Base-by-base conservation (phyloP, 257 asterid species). In the Petunia secreta region DNA sequence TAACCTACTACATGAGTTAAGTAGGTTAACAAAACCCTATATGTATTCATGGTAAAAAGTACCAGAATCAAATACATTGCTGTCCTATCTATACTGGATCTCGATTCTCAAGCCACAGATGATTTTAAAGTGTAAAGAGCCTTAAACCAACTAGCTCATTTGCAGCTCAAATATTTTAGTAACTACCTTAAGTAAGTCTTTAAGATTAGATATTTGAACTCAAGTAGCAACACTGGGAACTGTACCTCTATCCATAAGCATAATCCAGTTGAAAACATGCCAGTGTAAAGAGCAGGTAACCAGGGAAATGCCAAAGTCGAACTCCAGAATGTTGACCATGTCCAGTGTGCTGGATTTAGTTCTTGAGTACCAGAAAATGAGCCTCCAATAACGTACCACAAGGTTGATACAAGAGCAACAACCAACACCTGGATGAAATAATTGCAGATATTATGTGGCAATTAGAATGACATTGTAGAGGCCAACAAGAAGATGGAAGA, bases 211-310 rank as follows among this genome's bases (percentile, higher is more conserved):
- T 25, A 25, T 25, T 25, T 25, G 25, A 4, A 48, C 1, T 48
- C 14, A 54, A 37, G 37, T 39, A 1, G 74, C 48, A 36, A 65
- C n/a, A 39, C 46, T 2, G 46, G 4, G 74, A 65, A 65, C 15
- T 65, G 43, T 36, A 93, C 98, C 95, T 93, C 98, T 34, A 86
- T 85, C 92, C 94, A 91, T 80, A 93, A 86, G 86, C 98, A 93
- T 57, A 89, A 80, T 46, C 97, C 86, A 13, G 97, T 93, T 15
- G 96, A 93, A 81, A 93, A 87, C 74, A 91, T 82, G 80, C 97
- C 98, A 34, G 98, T 93, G 83, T 91, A 93, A 48, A 91, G 80
- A 73, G 96, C 94, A 79, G 98, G 97, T 78, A 89, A 76, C 98
- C 98, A 93, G 74, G 97, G 98, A 89, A 90, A 93, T 64, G 83